Evolutionary conservation across 1,139 yeast genomes (phyloP).

Genomic region (Ogataea hybrid): DNA sequence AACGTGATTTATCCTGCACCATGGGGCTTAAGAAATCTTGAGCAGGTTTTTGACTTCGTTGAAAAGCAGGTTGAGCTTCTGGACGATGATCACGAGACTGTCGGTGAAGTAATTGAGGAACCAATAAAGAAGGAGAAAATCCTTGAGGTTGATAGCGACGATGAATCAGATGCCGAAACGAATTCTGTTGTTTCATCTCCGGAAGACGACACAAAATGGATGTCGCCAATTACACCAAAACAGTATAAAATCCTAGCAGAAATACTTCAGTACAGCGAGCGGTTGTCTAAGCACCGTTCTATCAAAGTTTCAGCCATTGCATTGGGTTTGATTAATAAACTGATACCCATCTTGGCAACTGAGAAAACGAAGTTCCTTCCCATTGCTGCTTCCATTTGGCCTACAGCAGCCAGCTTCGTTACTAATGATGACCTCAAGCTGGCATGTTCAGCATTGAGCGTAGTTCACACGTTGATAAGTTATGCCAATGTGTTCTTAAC

Average conservation of each 20-base stretch:
- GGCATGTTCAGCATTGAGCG: slow-evolving; percentile 35
- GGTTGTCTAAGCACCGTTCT: slow-evolving; percentile 70
- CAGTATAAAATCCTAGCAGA: slow-evolving; percentile 58
- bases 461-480: slow-evolving; percentile 38
- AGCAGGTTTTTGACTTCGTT: slow-evolving; percentile 41
- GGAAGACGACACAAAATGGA: slow-evolving; percentile 46
- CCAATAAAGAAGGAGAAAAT: slow-evolving; percentile 21
- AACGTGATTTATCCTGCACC: slow-evolving; percentile 40
- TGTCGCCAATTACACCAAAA: slow-evolving; percentile 57
- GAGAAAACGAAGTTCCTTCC: slow-evolving; percentile 63
- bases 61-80: slow-evolving; percentile 31
- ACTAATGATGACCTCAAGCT: slow-evolving; percentile 37
- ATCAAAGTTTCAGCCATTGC: slow-evolving; percentile 53
- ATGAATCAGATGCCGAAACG: slow-evolving; percentile 38
- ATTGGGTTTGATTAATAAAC: slow-evolving; percentile 46
- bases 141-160: slow-evolving; percentile 39
- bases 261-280: slow-evolving; percentile 67
- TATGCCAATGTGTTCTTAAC: slow-evolving; percentile 51
- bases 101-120: slow-evolving; percentile 23
- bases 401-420: slow-evolving; percentile 42
- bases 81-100: slow-evolving; percentile 33
- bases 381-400: slow-evolving; percentile 70
- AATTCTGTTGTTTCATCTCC: slow-evolving; percentile 23
- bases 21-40: slow-evolving; percentile 50
- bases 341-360: slow-evolving; percentile 64